Evolutionary conservation across 768 basidiomycete genomes (phyloP).

Genomic region (Leccinum boreale): DNA sequence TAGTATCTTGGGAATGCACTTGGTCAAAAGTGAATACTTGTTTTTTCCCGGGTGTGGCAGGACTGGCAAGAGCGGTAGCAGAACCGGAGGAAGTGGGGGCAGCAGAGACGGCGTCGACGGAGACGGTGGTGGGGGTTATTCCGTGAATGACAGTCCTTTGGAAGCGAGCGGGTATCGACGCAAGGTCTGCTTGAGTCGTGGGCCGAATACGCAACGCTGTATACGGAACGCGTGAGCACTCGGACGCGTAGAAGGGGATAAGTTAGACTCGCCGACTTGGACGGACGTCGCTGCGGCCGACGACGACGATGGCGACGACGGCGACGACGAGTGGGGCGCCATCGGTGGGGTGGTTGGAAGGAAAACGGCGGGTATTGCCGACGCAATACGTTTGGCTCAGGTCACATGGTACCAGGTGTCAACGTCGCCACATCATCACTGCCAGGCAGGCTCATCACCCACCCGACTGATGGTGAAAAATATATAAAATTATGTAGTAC

Average conservation of each 20-base stretch:
- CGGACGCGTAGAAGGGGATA: not conserved
- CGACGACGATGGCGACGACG: slow-evolving; percentile 54
- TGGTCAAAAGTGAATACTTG: slow-evolving; percentile 92
- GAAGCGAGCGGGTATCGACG: slow-evolving; percentile 89
- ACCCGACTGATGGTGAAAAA: slow-evolving; percentile 1
- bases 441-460: not conserved
- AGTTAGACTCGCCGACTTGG: slow-evolving; percentile 79
- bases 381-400: slow-evolving; percentile 14
- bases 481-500: slow-evolving; percentile 33
- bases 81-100: slow-evolving; percentile 49
- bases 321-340: slow-evolving; percentile 69
- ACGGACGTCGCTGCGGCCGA: slow-evolving; percentile 74
- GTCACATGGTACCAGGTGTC: slow-evolving; percentile 18
- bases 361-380: slow-evolving; percentile 30
- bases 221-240: slow-evolving; percentile 6
- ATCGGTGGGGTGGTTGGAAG: slow-evolving; percentile 45
- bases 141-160: slow-evolving; percentile 87
- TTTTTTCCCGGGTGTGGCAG: slow-evolving; percentile 61
- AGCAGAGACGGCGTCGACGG: slow-evolving; percentile 71
- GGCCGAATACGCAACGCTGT: slow-evolving; percentile 90
- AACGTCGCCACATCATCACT: slow-evolving; percentile 2
- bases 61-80: slow-evolving; percentile 45
- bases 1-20: slow-evolving; percentile 82
- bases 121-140: slow-evolving; percentile 66
- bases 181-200: slow-evolving; percentile 76